Conservation (phyloP, 495 filamentous ascomycete species). For the Penicillium simplicissimum region DNA sequence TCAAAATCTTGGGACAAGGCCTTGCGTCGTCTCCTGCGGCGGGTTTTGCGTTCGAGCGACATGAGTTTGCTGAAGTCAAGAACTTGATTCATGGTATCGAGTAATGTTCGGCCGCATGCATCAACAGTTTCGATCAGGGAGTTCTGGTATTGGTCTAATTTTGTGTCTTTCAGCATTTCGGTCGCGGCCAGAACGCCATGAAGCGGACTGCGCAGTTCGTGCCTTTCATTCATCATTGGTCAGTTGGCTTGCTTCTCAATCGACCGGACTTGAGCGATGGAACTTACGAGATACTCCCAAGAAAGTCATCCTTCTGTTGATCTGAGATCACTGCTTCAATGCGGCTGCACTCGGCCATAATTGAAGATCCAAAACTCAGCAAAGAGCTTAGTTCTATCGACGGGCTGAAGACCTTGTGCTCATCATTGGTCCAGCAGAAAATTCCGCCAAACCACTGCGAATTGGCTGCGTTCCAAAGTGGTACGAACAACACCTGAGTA, state of each 20-base stretch:
- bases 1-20: conserved; percentile 1
- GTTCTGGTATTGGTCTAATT: conserved; percentile 50
- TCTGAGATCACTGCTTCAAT: conserved; percentile 56
- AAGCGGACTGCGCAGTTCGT: conserved; percentile 74
- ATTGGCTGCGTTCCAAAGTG: conserved; percentile 65
- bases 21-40: conserved; percentile 31
- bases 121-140: conserved; percentile 71
- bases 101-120: conserved; percentile 68
- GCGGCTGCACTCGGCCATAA: conserved; percentile 68
- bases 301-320: conserved; percentile 68
- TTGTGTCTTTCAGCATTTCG: conserved; percentile 57
- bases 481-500: conserved; percentile 47
- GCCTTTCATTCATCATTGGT: conserved; percentile 22
- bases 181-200: conserved; percentile 71
- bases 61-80: conserved; percentile 71
- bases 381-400: conserved; percentile 47
- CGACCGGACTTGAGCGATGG: not conserved
- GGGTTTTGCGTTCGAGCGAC: conserved; percentile 43
- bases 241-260: not conserved
- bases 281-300: conserved; percentile 62
- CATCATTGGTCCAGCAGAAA: conserved; percentile 59
- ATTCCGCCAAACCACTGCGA: conserved; percentile 68
- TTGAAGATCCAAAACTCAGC: conserved; percentile 61
- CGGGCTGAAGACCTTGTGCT: conserved; percentile 38
- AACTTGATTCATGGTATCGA: conserved; percentile 77